Conservation (phyloP, 192 early-diverging fungal species). For the Geranomyces michiganensis region DNA sequence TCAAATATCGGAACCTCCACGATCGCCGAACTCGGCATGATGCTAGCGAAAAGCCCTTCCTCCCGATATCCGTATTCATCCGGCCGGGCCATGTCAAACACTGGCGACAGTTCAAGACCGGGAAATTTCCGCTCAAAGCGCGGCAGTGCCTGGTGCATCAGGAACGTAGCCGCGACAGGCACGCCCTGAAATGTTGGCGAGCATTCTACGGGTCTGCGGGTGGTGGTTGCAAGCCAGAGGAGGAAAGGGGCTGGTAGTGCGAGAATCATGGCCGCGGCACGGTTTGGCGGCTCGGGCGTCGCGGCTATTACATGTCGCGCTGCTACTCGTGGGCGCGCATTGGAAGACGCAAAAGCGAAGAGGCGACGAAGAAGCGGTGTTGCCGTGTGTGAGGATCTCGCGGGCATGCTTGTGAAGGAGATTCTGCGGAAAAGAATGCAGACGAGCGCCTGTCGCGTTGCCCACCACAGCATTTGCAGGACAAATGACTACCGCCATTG, state of each 20-base stretch:
- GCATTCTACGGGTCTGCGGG: slow-evolving; percentile 26
- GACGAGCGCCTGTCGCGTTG: too few relatives aligned
- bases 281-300: too few relatives aligned
- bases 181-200: slow-evolving; percentile 54
- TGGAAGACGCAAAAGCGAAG: too few relatives aligned
- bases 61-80: slow-evolving; percentile 43
- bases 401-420: neutral
- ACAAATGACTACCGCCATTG: too few relatives aligned
- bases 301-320: too few relatives aligned
- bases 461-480: too few relatives aligned
- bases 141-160: slow-evolving; percentile 50
- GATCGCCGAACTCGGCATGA: slow-evolving; percentile 32
- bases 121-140: slow-evolving; percentile 46
- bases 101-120: slow-evolving; percentile 49
- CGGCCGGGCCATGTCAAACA: slow-evolving; percentile 38
- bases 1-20: slow-evolving; percentile 54
- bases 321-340: too few relatives aligned
- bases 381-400: neutral
- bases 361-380: neutral
- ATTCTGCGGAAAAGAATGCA: too few relatives aligned
- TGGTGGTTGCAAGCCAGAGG: neutral
- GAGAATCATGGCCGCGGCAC: neutral
- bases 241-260: slow-evolving; percentile 22
- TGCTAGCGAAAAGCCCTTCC: slow-evolving; percentile 28
- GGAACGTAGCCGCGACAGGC: slow-evolving; percentile 55